phyloP scores from a whole-genome alignment of 2,329 filamentous ascomycete genomes.

The Aspergillus quadricinctus region DNA sequence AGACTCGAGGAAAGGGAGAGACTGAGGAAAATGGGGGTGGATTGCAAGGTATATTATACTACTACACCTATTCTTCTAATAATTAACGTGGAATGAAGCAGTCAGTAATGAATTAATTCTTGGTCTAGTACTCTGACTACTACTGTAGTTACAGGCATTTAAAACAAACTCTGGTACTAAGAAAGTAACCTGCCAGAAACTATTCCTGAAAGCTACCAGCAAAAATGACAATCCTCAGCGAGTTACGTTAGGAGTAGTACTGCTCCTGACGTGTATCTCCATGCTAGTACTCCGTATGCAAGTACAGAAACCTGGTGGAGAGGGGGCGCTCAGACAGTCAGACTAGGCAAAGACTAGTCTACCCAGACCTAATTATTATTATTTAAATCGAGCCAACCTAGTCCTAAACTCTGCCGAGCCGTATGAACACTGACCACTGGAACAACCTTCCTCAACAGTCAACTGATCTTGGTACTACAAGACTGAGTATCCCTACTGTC shows the following conservation, averaged over 20 bases:
- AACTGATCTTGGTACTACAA: conserved; percentile 2
- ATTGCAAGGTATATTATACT: neutral
- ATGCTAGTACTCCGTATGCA: neutral
- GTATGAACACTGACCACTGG: neutral
- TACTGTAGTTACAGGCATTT: neutral
- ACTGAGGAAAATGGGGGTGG: neutral
- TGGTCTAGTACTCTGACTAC: too few relatives aligned
- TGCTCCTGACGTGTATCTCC: neutral
- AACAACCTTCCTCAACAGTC: too few relatives aligned
- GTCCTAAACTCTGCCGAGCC: too few relatives aligned
- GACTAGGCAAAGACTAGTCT: conserved; percentile 14
- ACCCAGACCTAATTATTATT: too few relatives aligned
- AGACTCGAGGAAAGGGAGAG: neutral
- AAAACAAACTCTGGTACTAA: neutral
- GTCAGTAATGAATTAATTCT: neutral
- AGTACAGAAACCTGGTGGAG: conserved; percentile 4
- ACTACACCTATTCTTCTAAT: neutral
- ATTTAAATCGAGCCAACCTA: too few relatives aligned
- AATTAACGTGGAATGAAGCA: neutral
- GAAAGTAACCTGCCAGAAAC: neutral
- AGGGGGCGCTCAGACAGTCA: conserved; percentile 10
- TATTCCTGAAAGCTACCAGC: neutral
- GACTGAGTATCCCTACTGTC: neutral
- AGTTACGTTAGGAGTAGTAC: neutral
- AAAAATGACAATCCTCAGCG: neutral